phyloP scores from a whole-genome alignment of 179 eudicot genomes.

The Sideroxylon spinosum region DNA sequence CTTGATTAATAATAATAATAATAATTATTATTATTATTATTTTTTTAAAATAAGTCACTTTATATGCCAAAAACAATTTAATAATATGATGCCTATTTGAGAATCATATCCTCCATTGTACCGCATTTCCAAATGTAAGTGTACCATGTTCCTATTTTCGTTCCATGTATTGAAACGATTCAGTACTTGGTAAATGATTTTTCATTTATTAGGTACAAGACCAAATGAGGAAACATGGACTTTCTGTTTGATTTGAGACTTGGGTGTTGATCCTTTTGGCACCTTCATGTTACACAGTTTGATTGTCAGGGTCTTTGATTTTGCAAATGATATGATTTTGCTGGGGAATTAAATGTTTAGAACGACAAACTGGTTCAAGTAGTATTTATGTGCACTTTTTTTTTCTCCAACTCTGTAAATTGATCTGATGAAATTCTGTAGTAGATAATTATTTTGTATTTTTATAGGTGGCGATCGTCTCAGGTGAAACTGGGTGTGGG shows the following conservation, averaged over 20 bases:
- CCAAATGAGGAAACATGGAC: background rate
- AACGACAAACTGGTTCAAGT: background rate
- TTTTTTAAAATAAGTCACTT: too few species aligned
- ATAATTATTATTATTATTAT: too few species aligned
- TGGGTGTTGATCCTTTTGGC: background rate
- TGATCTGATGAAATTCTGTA: constrained; percentile 4
- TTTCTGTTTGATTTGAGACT: background rate
- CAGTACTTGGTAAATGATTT: background rate
- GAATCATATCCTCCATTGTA: too few species aligned
- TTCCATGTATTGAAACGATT: too few species aligned
- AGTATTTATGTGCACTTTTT: background rate
- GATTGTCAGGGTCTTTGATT: background rate
- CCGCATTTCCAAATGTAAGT: too few species aligned
- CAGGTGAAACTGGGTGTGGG: constrained; percentile 96
- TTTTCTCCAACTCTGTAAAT: background rate
- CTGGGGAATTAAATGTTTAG: background rate
- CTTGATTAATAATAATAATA: too few species aligned
- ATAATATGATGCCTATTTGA: too few species aligned
- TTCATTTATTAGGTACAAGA: background rate
- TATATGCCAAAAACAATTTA: too few species aligned
- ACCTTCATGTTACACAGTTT: background rate
- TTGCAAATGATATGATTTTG: background rate
- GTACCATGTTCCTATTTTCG: too few species aligned
- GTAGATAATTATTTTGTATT: background rate
- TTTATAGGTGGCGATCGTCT: constrained; percentile 72